These are phyloP conservation scores for Sporothrix luriei DNA, from an alignment of 2,329 filamentous ascomycete genomes.

Conservation along the genomic window DNA sequence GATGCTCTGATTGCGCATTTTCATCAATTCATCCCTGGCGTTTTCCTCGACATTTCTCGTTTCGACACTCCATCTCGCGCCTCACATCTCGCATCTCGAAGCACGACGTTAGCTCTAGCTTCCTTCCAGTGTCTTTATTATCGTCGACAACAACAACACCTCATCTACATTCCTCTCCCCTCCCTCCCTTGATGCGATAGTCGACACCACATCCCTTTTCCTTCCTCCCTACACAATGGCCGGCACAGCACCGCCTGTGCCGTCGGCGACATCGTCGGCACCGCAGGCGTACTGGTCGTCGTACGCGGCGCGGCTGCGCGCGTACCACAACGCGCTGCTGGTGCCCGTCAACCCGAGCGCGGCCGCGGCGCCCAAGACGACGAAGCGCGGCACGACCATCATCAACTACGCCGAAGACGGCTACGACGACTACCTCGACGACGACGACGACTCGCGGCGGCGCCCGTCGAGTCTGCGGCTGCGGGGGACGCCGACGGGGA, in stretches of 20 bases:
- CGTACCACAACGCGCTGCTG: conserved; percentile 88
- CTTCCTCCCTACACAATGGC: conserved; percentile 6
- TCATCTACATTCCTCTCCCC: neutral
- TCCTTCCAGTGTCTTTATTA: neutral
- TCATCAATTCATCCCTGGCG: neutral
- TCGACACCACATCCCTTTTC: neutral
- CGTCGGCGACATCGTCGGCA: conserved; percentile 45
- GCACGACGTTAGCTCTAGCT: too few species aligned
- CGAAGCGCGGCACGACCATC: conserved; percentile 92
- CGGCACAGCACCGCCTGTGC: conserved; percentile 11
- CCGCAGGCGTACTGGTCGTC: conserved; percentile 89
- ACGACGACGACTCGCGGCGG: conserved; percentile 73
- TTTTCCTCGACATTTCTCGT: neutral
- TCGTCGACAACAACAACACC: neutral
- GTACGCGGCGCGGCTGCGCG: conserved; percentile 86
- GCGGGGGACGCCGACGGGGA: conserved; percentile 68
- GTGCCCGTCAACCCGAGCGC: conserved; percentile 77
- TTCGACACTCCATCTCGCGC: too few species aligned
- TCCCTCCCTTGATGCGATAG: neutral
- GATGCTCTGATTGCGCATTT: too few species aligned
- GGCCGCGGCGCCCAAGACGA: conserved; percentile 75
- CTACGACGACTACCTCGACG: conserved; percentile 72
- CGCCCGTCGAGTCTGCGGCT: conserved; percentile 81
- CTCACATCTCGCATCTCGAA: too few species aligned
- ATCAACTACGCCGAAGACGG: conserved; percentile 99